Percentiles rank a stretch among this genome's conserved stretches.
These are phyloP conservation scores for Brassica balearica DNA, from an alignment of 441 rosid species.

Conservation along the genomic window DNA sequence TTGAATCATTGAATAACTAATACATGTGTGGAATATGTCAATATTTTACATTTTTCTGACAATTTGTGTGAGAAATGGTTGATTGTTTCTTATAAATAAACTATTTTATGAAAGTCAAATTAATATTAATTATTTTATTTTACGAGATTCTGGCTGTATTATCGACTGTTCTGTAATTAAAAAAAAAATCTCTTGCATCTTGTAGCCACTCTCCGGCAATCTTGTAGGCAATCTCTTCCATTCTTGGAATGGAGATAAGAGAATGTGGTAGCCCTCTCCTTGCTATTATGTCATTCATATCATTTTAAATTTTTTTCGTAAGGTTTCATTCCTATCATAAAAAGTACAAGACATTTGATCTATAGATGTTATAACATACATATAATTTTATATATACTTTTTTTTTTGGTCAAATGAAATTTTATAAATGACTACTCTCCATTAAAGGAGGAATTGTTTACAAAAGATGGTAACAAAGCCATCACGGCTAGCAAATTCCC, in stretches of 20 bases:
- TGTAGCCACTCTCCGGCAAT: not conserved
- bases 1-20: not conserved
- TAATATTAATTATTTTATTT: not conserved
- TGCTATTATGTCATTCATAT: not conserved
- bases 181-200: not conserved
- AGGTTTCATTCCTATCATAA: not conserved
- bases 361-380: not conserved
- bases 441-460: too few species aligned
- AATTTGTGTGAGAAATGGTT: not conserved
- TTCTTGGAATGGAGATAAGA: not conserved
- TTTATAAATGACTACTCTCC: too few species aligned
- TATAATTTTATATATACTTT: not conserved
- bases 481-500: not conserved
- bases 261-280: slow-evolving; percentile 29
- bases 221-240: not conserved
- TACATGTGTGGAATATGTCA: slow-evolving; percentile 11
- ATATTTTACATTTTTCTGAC: not conserved
- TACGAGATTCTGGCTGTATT: slow-evolving; percentile 7
- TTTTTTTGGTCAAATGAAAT: too few species aligned
- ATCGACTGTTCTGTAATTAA: not conserved
- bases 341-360: slow-evolving; percentile 3
- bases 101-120: not conserved
- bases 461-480: too few species aligned
- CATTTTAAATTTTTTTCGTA: too few species aligned
- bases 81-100: not conserved